Percentiles rank a stretch among this genome's conserved stretches.
Evolutionary conservation across 1,284 basidiomycete species (phyloP).

Genomic region (Cryptococcus maquisensis): DNA sequence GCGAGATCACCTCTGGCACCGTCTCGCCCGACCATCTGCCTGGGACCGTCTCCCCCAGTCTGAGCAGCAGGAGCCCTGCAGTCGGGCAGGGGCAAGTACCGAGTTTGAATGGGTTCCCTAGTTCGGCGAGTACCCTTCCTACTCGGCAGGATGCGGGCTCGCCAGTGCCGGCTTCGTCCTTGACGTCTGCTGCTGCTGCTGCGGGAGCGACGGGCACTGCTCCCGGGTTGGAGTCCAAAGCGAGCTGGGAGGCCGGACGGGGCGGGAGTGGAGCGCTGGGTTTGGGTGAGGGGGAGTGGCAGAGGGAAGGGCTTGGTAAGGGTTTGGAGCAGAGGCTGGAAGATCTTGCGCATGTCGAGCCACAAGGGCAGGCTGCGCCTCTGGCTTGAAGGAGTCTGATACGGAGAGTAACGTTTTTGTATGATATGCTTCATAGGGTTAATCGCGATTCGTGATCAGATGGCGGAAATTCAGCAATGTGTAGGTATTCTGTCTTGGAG

Average conservation of each 20-base stretch:
- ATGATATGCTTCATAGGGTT: too few species aligned
- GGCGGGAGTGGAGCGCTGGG: slow-evolving; percentile 12
- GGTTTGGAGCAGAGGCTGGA: slow-evolving; percentile 77
- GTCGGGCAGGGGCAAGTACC: slow-evolving; percentile 1
- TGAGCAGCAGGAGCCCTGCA: slow-evolving; percentile 52
- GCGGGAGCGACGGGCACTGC: not conserved
- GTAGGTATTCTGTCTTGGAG: not conserved
- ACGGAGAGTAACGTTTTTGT: too few species aligned
- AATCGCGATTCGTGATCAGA: too few species aligned
- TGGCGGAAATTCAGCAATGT: not conserved
- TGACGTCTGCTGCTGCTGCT: not conserved
- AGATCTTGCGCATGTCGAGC: slow-evolving; percentile 22
- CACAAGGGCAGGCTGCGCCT: too few species aligned
- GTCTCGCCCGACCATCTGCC: slow-evolving; percentile 47
- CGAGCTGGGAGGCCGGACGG: slow-evolving; percentile 1
- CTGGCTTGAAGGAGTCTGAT: too few species aligned
- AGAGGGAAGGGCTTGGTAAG: slow-evolving; percentile 69
- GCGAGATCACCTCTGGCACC: slow-evolving; percentile 60
- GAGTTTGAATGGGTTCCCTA: not conserved
- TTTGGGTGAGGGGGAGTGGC: slow-evolving; percentile 50
- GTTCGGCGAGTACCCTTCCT: not conserved
- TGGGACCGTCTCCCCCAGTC: slow-evolving; percentile 39
- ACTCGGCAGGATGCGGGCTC: not conserved
- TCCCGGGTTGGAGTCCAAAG: not conserved
- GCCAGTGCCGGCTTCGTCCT: not conserved